These are phyloP conservation scores for Suillus subalutaceus DNA, from an alignment of 768 basidiomycete species.

Conservation along the genomic window DNA sequence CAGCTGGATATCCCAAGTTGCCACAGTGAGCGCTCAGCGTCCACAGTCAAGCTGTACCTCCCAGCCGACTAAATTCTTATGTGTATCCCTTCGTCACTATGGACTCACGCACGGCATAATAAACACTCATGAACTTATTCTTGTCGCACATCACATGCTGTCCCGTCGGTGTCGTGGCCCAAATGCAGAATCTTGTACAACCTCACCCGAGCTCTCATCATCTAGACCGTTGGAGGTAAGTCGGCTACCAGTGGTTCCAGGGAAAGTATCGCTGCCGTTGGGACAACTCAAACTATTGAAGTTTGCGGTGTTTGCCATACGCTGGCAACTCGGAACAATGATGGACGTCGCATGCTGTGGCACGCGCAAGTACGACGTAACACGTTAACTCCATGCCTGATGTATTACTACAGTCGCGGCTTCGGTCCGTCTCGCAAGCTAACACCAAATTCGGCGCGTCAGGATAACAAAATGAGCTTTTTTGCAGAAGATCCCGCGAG, in stretches of 20 bases:
- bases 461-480: not conserved
- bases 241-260: not conserved
- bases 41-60: not conserved
- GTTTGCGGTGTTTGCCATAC: not conserved
- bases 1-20: not conserved
- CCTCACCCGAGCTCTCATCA: not conserved
- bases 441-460: not conserved
- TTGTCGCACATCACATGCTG: not conserved
- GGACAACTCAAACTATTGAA: not conserved
- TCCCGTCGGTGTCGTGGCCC: not conserved
- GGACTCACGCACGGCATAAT: not conserved
- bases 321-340: not conserved
- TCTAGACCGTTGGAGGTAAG: not conserved
- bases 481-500: not conserved
- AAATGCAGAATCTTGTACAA: not conserved
- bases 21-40: not conserved
- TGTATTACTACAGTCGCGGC: not conserved
- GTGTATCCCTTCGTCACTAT: not conserved
- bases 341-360: not conserved
- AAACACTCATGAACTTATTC: not conserved
- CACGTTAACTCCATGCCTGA: not conserved
- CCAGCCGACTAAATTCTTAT: not conserved
- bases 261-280: not conserved
- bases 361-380: not conserved
- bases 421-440: not conserved